Percentiles rank a stretch among this genome's conserved stretches.
Evolutionary conservation across 192 early-diverging fungal species (phyloP).

Genomic region (Coemansia sp.): DNA sequence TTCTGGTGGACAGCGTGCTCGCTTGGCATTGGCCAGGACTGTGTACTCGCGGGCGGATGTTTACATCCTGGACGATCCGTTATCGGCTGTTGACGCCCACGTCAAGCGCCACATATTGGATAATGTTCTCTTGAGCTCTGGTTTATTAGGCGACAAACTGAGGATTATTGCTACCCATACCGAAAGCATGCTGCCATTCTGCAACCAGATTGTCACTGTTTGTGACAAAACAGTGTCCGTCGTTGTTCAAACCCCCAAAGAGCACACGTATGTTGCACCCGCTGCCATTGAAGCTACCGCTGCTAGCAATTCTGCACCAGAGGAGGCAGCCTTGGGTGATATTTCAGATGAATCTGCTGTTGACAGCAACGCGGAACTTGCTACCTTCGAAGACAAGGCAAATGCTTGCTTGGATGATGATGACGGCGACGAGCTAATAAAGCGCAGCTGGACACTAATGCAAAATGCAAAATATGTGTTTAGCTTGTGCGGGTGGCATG

Average conservation of each 20-base stretch:
- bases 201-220: background rate
- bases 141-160: constrained; percentile 10
- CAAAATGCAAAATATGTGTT: background rate
- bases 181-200: constrained; percentile 4
- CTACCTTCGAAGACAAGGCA: background rate
- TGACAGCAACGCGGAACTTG: background rate
- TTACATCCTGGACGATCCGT: background rate
- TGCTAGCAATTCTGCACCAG: background rate
- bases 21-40: constrained; percentile 14
- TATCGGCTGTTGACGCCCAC: background rate
- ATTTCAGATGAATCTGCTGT: background rate
- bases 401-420: constrained; percentile 8
- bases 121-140: constrained; percentile 14
- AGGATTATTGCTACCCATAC: background rate
- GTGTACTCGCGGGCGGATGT: constrained; percentile 21
- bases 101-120: constrained; percentile 12
- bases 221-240: background rate
- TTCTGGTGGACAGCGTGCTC: constrained; percentile 15
- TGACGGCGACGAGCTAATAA: constrained; percentile 53
- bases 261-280: background rate
- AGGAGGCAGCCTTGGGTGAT: background rate
- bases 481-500: background rate
- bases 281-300: background rate
- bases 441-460: background rate
- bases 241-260: background rate